A percentile compares a stretch with the other conserved stretches of the same genome.
Conservation (phyloP, 129 eudicot species). For the Pittosporum tobira region DNA sequence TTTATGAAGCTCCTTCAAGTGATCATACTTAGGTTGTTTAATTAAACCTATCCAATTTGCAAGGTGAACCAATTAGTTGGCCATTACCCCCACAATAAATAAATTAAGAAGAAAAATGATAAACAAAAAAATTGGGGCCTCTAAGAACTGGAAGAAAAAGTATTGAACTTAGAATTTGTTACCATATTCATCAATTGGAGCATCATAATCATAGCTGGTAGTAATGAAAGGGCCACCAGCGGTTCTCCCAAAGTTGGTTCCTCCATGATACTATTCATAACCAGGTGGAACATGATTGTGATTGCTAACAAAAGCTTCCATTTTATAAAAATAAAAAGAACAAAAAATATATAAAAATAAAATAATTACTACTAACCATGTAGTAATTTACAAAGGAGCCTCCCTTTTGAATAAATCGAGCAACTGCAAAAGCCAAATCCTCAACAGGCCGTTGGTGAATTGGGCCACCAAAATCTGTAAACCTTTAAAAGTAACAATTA, state of each 20-base stretch:
- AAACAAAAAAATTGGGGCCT: background rate
- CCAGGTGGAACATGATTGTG: background rate
- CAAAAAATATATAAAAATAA: background rate
- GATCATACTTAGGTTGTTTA: conserved; percentile 76
- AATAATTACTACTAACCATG: conserved; percentile 45
- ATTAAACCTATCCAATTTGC: conserved; percentile 41
- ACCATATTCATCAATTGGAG: conserved; percentile 99
- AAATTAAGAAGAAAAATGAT: background rate
- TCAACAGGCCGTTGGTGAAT: conserved; percentile 73
- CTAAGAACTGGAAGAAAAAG: background rate
- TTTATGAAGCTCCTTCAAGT: conserved; percentile 65
- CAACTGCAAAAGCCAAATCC: conserved; percentile 88
- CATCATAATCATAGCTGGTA: conserved; percentile 98
- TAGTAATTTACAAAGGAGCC: conserved; percentile 89
- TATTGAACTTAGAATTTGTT: conserved; percentile 2
- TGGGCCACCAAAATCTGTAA: conserved; percentile 77
- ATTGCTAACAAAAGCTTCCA: background rate
- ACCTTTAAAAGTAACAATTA: conserved; percentile 36
- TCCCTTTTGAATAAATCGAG: conserved; percentile 80
- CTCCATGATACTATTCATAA: conserved; percentile 75
- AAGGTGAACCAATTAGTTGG: background rate
- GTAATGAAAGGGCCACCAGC: conserved; percentile 98
- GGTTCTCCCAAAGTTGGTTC: conserved; percentile 96
- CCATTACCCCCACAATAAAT: background rate
- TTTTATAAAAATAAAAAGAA: background rate